Percentiles rank a stretch among this genome's conserved stretches.
phyloP scores from a whole-genome alignment of 768 basidiomycete genomes.

The Agrocybe praecox region DNA sequence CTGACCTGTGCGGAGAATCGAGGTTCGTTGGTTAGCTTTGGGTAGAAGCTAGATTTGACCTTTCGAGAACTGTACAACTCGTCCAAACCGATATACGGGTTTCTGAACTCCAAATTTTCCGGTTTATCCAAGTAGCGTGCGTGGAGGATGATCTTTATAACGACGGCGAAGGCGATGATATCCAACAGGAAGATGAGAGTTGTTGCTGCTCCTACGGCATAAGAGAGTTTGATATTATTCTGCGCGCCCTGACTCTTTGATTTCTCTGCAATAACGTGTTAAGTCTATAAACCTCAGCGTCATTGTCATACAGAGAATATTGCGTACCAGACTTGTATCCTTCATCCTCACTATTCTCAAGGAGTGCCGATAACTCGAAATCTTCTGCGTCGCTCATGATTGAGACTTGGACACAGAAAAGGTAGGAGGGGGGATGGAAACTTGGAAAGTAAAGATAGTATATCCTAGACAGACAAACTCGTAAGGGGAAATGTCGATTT shows the following conservation, averaged over 20 bases:
- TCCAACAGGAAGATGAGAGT: constrained; percentile 24
- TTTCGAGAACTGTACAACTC: constrained; percentile 19
- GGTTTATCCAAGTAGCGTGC: constrained; percentile 7
- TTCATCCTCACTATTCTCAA: constrained; percentile 14
- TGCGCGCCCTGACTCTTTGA: too few relatives aligned
- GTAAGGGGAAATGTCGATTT: too few relatives aligned
- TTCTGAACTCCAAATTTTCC: constrained; percentile 22
- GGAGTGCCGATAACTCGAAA: constrained; percentile 17
- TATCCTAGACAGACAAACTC: too few relatives aligned
- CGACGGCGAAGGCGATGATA: constrained; percentile 21
- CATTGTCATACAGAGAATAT: background rate
- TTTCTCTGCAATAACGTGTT: background rate
- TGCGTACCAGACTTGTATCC: background rate
- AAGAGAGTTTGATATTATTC: background rate
- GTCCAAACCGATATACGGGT: constrained; percentile 28
- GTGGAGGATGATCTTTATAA: constrained; percentile 16
- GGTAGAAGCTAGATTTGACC: constrained; percentile 19
- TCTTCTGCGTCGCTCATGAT: background rate
- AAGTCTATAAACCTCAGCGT: background rate
- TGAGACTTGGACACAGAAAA: constrained; percentile 3
- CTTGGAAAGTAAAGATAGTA: background rate
- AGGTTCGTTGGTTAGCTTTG: constrained; percentile 24
- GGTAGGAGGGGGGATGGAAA: background rate
- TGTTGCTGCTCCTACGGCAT: constrained; percentile 10
- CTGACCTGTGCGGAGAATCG: constrained; percentile 25